phyloP scores from a whole-genome alignment of 106 monocot species.

The Dioscorea alata region DNA sequence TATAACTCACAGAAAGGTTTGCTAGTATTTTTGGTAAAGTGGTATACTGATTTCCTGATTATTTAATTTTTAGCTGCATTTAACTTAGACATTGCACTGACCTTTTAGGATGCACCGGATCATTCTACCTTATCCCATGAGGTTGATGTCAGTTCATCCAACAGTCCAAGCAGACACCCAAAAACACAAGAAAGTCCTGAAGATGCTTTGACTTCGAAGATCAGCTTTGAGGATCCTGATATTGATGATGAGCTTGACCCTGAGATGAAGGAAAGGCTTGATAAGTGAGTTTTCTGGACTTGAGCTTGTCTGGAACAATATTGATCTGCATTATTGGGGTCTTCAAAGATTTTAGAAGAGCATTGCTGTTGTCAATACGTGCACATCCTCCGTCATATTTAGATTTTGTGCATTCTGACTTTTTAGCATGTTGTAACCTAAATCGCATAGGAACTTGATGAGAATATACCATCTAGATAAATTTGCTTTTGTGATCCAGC shows the following conservation, averaged over 20 bases:
- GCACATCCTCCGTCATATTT: too few species aligned
- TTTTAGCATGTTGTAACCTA: too few species aligned
- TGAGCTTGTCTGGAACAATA: too few species aligned
- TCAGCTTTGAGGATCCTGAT: conserved; percentile 46
- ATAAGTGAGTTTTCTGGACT: conserved; percentile 32
- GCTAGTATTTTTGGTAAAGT: neutral
- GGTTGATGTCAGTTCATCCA: neutral
- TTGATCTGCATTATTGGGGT: too few species aligned
- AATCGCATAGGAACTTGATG: too few species aligned
- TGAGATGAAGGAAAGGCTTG: conserved; percentile 56
- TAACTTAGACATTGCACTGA: neutral
- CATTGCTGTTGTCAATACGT: too few species aligned
- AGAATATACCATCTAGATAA: too few species aligned
- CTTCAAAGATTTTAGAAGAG: too few species aligned
- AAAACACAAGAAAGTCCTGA: conserved; percentile 17
- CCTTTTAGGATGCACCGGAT: conserved; percentile 15
- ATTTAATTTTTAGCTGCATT: too few species aligned
- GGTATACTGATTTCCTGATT: too few species aligned
- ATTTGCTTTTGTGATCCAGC: too few species aligned
- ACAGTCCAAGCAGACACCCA: conserved; percentile 16
- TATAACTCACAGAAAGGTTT: conserved; percentile 13
- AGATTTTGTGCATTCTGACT: too few species aligned
- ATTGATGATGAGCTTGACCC: conserved; percentile 69
- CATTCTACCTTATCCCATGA: conserved; percentile 1
- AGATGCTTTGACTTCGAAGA: conserved; percentile 30